phyloP scores from a whole-genome alignment of 495 filamentous ascomycete species.

The Lasiosphaeriaceae sp. region DNA sequence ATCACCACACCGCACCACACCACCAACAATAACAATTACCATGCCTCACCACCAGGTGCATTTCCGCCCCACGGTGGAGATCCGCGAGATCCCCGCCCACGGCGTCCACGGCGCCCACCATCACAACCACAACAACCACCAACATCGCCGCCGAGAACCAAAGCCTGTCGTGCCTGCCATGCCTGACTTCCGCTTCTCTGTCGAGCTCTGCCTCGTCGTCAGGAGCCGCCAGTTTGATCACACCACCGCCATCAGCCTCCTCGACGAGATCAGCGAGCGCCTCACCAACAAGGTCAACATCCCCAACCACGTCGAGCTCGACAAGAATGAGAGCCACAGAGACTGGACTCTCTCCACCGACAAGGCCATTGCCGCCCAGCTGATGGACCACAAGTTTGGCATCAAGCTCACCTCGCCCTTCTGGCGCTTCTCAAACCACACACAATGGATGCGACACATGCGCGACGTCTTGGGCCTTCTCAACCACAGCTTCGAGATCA shows the following conservation, averaged over 20 bases:
- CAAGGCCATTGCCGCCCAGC: constrained; percentile 16
- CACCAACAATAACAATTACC: no score
- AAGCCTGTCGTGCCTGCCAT: background rate
- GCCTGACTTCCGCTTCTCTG: constrained; percentile 27
- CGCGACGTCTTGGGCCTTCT: constrained; percentile 16
- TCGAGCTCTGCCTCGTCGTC: constrained; percentile 25
- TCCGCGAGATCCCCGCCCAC: background rate
- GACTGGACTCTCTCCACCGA: constrained; percentile 25
- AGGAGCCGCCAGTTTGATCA: constrained; percentile 25
- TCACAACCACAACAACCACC: background rate
- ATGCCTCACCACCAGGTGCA: constrained; percentile 9
- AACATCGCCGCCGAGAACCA: background rate
- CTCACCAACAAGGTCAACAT: constrained; percentile 14
- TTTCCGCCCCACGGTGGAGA: background rate
- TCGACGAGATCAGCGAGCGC: constrained; percentile 19
- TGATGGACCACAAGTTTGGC: constrained; percentile 22
- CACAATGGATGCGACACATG: constrained; percentile 16
- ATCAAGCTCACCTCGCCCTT: constrained; percentile 27
- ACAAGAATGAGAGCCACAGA: constrained; percentile 1
- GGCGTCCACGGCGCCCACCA: background rate
- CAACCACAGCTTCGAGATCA: constrained; percentile 25
- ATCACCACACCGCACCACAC: no score
- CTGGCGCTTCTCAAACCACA: constrained; percentile 19
- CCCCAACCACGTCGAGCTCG: constrained; percentile 12
- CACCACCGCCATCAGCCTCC: constrained; percentile 9